Base-by-base conservation (phyloP, 768 basidiomycete species). In the Clathrus columnatus region DNA sequence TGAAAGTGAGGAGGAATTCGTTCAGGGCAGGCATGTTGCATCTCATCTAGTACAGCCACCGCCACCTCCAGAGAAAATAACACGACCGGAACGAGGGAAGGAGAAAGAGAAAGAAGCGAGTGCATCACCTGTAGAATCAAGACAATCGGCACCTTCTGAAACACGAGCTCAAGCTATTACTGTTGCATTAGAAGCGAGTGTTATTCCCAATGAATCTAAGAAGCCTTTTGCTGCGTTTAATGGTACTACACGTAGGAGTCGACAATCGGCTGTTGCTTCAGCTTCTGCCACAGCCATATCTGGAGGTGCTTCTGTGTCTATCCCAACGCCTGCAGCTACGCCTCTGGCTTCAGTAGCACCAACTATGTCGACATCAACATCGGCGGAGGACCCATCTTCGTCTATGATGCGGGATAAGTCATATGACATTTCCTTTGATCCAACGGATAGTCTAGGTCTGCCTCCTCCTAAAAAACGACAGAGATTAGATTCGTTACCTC, bases 351-450 rank as follows among this genome's bases (percentile, higher is more conserved):
- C 52, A 10, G 32, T 47, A 20, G 46, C 23, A 29, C 24, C 44
- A 29, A 20, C 48, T 8, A 41, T 43, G 24, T 55, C 41, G 57
- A 59, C 45, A 46, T 47, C 27, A 51, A 59, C 52, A 41, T 48
- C 28, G 62, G 30, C 30, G 11, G 36, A 11, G 7, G 14, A 36
- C n/a, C n/a, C 62, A 8, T 62, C 67, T 14, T 53, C 56, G 20
- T 70, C 69, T 53, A 62, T 64, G 4, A 59, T 62, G 18, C 68
- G 65, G 21, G 66, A 62, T 49, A 61, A 65, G 52, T 68, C 69
- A 20, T 65, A 65, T 24, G 69, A 64, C 29, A 61, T 65, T 21
- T 49, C 62, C 23, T 70, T 68, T 17, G 43, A 60, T 30, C 59
- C 61, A 29, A 64, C 69, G 36, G 67, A 53, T 8, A 36, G 18